Evolutionary conservation across 805 yeast genomes (phyloP), one percentile per base, ranked within the genome.

Genomic region (Kuraishia hungarica): DNA sequence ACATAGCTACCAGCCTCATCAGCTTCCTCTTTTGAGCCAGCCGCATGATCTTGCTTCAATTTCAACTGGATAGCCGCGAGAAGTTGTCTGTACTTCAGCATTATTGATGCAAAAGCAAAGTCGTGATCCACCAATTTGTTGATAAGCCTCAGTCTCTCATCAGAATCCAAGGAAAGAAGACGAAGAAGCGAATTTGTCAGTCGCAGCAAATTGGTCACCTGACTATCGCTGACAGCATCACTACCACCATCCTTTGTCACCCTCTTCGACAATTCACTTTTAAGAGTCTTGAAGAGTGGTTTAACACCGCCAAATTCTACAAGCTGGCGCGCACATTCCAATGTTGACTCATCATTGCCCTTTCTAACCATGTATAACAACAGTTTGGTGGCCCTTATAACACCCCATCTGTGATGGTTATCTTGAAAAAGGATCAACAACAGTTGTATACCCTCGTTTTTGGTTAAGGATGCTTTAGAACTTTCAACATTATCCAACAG

Each of bases 381-480:
- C 22, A 53, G 23, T 26, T 55, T 55, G 2, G 52, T 29, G 13
- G 48, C n/a, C 35, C 19, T 39, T 13, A 24, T 11, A 23, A 53
- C 29, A 24, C 51, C 39, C 54, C 52, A 53, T 24, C 11, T 43
- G 49, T 48, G 39, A 15, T 23, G 49, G 43, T 22, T 39, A 47
- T 39, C 53, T 51, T 17, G 50, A 3, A 10, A 53, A 8, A 51
- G 29, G 19, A 57, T 20, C 23, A 55, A 43, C 21, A 53, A 24
- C 29, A 57, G 52, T 24, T 57, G 54, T 17, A 55, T 39, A 2
- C 59, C 59, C 24, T 57, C 59, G 28, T 47, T 51, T n/a, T 55
- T 50, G 54, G 50, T 54, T 56, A 61, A 50, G 48, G 53, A 47
- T 21, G 52, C 50, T 48, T 50, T 56, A 23, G 56, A 56, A 20